Evolutionary conservation across 768 basidiomycete species (phyloP), one percentile per base, ranked within the genome.

Genomic region (Tulasnella sp.): DNA sequence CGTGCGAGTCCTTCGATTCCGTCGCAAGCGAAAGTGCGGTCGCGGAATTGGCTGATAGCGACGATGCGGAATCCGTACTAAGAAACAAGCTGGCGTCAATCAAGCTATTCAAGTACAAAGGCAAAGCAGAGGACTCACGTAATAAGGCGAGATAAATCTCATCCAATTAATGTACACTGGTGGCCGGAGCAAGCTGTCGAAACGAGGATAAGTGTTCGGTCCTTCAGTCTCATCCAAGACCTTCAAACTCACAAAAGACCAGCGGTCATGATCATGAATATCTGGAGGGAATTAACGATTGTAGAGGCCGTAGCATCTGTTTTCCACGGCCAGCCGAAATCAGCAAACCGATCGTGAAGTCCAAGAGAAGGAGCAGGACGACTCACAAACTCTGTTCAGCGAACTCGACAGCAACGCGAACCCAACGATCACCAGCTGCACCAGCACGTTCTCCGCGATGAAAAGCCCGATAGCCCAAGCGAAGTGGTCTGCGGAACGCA

Each of bases 81-180:
- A 18, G 37, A 79, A 22, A 60, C 24, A 41, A 37, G 31, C 6
- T 34, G 24, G 20, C 8, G 48, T 76, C 34, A 22, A 8, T n/a
- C 37, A 1, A 31, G 1, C 2, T 9, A 1, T n/a, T 42, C 7
- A 50, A n/a, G 50, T 3, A 58, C n/a, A 72, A 18, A 9, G 8
- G 14, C 11, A 58, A 72, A 5, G 20, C 0, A 24, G 11, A 40
- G 22, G 14, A 46, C 79, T n/a, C 40, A 80, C 72, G 82, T 86
- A 88, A 77, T 87, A 86, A 0, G 86, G 86, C 11, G 85, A 85
- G 76, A 88, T 84, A 84, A 85, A 88, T 24, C 86, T 82, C 31
- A 87, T 84, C 88, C 88, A 89, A 4, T 83, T 78, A 28, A 87
- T 83, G 82, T 86, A 88, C 20, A 82, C 83, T 2, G 83, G 83